A percentile compares a stretch with the other conserved stretches of the same genome.
These are phyloP conservation scores for Crucibulum laeve DNA, from an alignment of 768 basidiomycete species.

Conservation along the genomic window DNA sequence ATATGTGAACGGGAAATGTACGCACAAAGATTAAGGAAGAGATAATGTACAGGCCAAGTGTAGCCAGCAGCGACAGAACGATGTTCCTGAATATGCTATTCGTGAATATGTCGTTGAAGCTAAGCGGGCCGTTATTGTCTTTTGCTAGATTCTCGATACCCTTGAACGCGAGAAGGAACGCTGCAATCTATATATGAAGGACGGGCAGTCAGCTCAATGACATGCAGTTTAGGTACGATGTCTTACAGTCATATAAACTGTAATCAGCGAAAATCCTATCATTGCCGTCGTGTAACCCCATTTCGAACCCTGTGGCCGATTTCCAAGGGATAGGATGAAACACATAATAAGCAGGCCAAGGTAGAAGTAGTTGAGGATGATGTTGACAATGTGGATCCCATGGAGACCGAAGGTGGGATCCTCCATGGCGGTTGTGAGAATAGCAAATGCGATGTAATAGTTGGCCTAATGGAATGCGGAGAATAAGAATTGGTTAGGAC, in stretches of 20 bases:
- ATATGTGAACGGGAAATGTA: constrained; percentile 10
- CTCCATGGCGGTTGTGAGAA: constrained; percentile 50
- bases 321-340: constrained; percentile 85
- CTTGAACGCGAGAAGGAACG: constrained; percentile 81
- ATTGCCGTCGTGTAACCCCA: constrained; percentile 84
- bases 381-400: constrained; percentile 69
- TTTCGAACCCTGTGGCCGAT: constrained; percentile 88
- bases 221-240: neutral
- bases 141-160: constrained; percentile 61
- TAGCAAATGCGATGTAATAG: neutral
- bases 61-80: constrained; percentile 80
- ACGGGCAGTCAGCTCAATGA: constrained; percentile 1
- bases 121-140: constrained; percentile 40
- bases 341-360: constrained; percentile 83
- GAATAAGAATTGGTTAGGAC: neutral
- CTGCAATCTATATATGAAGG: constrained; percentile 54
- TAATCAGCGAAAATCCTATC: constrained; percentile 85
- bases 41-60: constrained; percentile 83
- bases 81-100: constrained; percentile 84
- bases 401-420: constrained; percentile 51
- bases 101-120: constrained; percentile 60
- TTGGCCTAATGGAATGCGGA: neutral
- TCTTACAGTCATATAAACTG: constrained; percentile 92
- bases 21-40: constrained; percentile 83
- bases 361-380: constrained; percentile 82